phyloP scores from a whole-genome alignment of 2,329 filamentous ascomycete species.

The Penicillium sp. region DNA sequence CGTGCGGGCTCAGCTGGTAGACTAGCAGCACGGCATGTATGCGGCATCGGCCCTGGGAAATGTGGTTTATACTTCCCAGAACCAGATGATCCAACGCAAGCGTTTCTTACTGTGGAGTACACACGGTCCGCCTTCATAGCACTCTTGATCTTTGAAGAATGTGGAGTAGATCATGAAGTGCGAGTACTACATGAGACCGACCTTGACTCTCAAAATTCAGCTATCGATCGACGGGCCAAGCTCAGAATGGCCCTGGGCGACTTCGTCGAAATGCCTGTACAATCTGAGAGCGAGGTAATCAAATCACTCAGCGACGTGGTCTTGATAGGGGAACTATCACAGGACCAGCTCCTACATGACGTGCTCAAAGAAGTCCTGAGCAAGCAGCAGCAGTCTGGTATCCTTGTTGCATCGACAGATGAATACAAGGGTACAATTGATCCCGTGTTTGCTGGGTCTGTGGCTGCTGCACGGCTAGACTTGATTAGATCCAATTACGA shows the following conservation, averaged over 20 bases:
- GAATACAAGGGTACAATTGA: background rate
- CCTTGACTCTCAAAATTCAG: background rate
- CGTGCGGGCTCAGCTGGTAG: background rate
- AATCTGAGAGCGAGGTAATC: background rate
- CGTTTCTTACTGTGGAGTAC: background rate
- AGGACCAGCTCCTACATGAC: background rate
- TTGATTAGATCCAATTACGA: background rate
- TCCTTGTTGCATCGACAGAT: background rate
- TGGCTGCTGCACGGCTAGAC: slow-evolving; percentile 1
- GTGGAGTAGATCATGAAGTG: background rate
- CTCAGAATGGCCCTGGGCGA: background rate
- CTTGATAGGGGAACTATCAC: background rate
- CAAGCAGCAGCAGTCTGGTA: background rate
- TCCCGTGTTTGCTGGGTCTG: background rate
- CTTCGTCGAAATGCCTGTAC: background rate
- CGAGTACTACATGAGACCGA: background rate
- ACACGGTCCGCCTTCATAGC: background rate
- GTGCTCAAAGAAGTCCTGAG: slow-evolving; percentile 1
- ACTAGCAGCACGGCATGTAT: background rate
- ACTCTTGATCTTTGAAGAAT: background rate
- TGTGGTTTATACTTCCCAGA: background rate
- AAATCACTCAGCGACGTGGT: background rate
- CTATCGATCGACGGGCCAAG: background rate
- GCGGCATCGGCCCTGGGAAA: background rate
- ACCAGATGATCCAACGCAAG: background rate